phyloP scores from a whole-genome alignment of 1,284 basidiomycete species.

The Puccinia coronata region DNA sequence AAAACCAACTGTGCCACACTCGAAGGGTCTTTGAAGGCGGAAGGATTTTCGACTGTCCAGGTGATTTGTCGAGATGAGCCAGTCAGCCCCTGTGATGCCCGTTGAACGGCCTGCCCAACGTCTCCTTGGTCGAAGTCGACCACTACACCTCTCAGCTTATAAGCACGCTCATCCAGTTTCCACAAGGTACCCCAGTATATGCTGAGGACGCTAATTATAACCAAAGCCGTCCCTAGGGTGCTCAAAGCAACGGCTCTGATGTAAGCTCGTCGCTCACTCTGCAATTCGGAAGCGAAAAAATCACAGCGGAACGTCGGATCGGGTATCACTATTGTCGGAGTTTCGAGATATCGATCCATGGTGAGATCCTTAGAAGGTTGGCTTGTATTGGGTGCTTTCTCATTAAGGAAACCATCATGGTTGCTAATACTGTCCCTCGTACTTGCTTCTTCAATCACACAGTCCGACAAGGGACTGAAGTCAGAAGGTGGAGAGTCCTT shows the following conservation, averaged over 20 bases:
- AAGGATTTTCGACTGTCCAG: constrained; percentile 29
- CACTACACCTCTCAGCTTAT: constrained; percentile 30
- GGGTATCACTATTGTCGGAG: constrained; percentile 5
- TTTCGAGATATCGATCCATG: constrained; percentile 7
- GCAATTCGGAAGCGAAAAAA: constrained; percentile 9
- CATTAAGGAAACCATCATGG: constrained; percentile 7
- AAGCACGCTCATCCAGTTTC: constrained; percentile 21
- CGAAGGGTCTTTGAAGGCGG: constrained; percentile 7
- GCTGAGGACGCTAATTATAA: constrained; percentile 23
- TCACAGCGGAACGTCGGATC: background rate
- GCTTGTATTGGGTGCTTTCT: background rate
- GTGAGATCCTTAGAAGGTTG: background rate
- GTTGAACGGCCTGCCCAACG: constrained; percentile 29
- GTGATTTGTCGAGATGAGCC: constrained; percentile 16
- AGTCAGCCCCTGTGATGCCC: constrained; percentile 19
- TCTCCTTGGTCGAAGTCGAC: constrained; percentile 34
- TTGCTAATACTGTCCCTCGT: constrained; percentile 15
- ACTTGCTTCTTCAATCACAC: constrained; percentile 18
- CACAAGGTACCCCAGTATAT: constrained; percentile 44
- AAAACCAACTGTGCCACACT: constrained; percentile 16
- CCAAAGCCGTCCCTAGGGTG: constrained; percentile 14
- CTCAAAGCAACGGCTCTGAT: constrained; percentile 5
- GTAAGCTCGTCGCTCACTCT: constrained; percentile 8
- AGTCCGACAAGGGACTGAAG: constrained; percentile 20
- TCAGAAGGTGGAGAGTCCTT: constrained; percentile 20